Evolutionary conservation across 2,329 filamentous ascomycete genomes (phyloP), one percentile per base, ranked within the genome.

Genomic region (Penicillium digitatum): DNA sequence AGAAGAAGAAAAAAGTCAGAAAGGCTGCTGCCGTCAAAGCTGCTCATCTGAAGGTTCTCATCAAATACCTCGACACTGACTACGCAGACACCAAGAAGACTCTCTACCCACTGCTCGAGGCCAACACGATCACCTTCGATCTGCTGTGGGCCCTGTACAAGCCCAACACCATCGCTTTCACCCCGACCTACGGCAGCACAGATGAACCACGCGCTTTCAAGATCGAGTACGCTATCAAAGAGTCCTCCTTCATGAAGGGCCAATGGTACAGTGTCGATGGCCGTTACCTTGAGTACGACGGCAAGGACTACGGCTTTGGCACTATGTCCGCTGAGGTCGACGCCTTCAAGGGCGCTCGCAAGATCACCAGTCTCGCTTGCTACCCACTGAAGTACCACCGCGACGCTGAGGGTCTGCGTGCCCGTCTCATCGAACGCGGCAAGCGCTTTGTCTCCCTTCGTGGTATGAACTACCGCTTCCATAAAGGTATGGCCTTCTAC

Each of bases 121-220:
- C 87, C 31, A 89, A 90, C 9, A 85, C 90, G 42, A 95, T 95
- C 69, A 95, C 90, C 0, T 96, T 92, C 63, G 90, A 96, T 54
- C 80, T 95, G 2, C 77, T 95, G 1, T 95, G 91, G 91, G 90
- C 90, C 0, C 75, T 96, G 3, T 95, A 88, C 81, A 95, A 94
- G 67, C 91, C 91, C 0, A 89, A 90, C 64, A 90, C 89, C 0
- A 82, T 95, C 20, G 87, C 85, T 1, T 93, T 87, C 69, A 84
- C 87, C 0, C 83, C 84, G 0, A 93, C 89, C 0, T 95, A 95
- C 59, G 88, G 88, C 3, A 85, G 84, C 34, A 76, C 80, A 14
- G 88, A 93, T 37, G 86, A 94, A 64, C 88, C 90, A 2, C 83
- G 89, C 16, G 87, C 88, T 10, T 93, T 95, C 80, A 91, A 89